Conservation (phyloP, 805 yeast genomes). For the Monosporozyma servazzii region DNA sequence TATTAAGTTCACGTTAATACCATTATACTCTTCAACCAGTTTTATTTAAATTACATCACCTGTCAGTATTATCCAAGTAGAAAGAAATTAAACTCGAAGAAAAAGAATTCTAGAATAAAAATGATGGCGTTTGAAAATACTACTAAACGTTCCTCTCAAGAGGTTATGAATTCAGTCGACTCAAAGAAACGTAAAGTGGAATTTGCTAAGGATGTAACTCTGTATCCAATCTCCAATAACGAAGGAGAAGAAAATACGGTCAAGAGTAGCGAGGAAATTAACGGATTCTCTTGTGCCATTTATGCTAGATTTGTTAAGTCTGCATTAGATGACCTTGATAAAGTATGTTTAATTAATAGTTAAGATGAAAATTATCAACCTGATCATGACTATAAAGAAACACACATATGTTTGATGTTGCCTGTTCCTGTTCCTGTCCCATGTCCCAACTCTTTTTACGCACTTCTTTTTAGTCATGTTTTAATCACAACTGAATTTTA, state of each 20-base stretch:
- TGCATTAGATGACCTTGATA: conserved; percentile 62
- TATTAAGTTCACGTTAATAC: neutral
- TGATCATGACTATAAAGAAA: neutral
- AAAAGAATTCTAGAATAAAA: neutral
- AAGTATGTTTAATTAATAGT: conserved; percentile 31
- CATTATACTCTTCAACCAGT: neutral
- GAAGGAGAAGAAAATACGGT: conserved; percentile 2
- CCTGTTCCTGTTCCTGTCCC: neutral
- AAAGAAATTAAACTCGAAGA: neutral
- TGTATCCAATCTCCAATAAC: conserved; percentile 7
- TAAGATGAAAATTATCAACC: neutral
- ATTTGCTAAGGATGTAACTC: conserved; percentile 21
- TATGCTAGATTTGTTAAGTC: conserved; percentile 44
- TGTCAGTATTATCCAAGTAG: neutral
- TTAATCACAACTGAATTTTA: neutral
- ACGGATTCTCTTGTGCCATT: conserved; percentile 30
- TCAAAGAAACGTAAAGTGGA: conserved; percentile 27
- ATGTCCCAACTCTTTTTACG: neutral
- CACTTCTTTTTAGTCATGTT: conserved; percentile 3
- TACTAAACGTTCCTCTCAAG: conserved; percentile 17
- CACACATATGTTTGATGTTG: neutral
- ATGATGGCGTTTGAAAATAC: conserved; percentile 29
- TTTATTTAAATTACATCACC: neutral
- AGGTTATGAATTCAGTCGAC: conserved; percentile 10
- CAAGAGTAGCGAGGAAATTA: conserved; percentile 9